A percentile compares a stretch with the other conserved stretches of the same genome.
These are phyloP conservation scores for Fusarium begoniae DNA, from an alignment of 2,329 filamentous ascomycete genomes.

Conservation along the genomic window DNA sequence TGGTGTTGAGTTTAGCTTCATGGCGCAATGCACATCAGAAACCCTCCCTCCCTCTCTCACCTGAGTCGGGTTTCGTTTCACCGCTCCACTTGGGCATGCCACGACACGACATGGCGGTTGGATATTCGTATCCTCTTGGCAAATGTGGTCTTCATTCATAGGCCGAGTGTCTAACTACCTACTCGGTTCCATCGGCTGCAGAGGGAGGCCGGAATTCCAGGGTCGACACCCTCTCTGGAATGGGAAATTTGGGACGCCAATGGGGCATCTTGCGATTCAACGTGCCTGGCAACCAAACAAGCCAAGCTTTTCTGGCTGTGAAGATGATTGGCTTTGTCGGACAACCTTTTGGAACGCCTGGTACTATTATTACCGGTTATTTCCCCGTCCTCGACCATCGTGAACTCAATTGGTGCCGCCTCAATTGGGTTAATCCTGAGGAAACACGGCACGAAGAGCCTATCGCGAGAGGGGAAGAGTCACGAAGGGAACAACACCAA, in stretches of 20 bases:
- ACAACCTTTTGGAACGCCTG: background rate
- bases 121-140: background rate
- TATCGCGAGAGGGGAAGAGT: background rate
- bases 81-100: background rate
- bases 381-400: background rate
- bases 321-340: background rate
- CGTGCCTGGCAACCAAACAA: background rate
- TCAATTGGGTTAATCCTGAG: background rate
- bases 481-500: background rate
- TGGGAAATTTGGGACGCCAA: background rate
- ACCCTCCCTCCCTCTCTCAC: background rate
- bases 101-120: background rate
- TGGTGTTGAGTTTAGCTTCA: background rate
- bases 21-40: background rate
- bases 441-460: background rate
- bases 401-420: conserved; percentile 1
- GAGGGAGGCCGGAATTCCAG: background rate
- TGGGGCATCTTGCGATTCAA: background rate
- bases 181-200: background rate
- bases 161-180: background rate
- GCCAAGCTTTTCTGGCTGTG: background rate
- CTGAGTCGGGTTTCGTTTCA: background rate
- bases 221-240: background rate
- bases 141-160: background rate
- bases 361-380: background rate